A percentile compares a stretch with the other conserved stretches of the same genome.
phyloP scores from a whole-genome alignment of 768 basidiomycete species.

The Cytidiella melzeri region DNA sequence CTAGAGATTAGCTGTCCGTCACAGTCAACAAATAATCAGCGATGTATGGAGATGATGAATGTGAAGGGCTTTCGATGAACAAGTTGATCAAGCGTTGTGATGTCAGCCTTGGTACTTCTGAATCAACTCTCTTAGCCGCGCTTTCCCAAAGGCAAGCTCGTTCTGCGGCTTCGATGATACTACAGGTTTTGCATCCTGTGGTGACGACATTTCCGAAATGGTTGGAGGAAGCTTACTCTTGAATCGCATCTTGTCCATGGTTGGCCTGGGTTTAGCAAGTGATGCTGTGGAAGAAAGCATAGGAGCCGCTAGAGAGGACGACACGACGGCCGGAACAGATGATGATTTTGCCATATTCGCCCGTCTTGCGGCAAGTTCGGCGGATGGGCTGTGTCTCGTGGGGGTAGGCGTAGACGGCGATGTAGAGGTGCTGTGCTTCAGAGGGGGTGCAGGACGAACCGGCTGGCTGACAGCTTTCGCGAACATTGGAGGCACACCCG shows the following conservation, averaged over 20 bases:
- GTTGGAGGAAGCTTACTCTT: conserved; percentile 32
- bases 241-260: conserved; percentile 17
- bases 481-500: background rate
- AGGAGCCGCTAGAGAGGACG: conserved; percentile 68
- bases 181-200: background rate
- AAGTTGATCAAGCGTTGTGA: too few relatives aligned
- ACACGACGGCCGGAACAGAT: conserved; percentile 62
- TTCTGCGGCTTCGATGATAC: conserved; percentile 17
- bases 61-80: background rate
- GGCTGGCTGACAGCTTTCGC: background rate
- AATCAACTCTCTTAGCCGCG: conserved; percentile 69
- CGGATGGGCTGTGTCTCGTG: conserved; percentile 4
- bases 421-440: background rate
- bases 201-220: conserved; percentile 22
- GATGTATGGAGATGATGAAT: background rate
- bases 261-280: conserved; percentile 45
- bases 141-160: conserved; percentile 72
- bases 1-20: too few relatives aligned
- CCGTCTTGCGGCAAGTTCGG: conserved; percentile 16
- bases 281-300: conserved; percentile 74
- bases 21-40: background rate
- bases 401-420: background rate
- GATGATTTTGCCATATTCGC: conserved; percentile 49
- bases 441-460: background rate
- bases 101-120: conserved; percentile 65